These are phyloP conservation scores for Gossypioides kirkii DNA, from an alignment of 345 rosid genomes.

Conservation along the genomic window DNA sequence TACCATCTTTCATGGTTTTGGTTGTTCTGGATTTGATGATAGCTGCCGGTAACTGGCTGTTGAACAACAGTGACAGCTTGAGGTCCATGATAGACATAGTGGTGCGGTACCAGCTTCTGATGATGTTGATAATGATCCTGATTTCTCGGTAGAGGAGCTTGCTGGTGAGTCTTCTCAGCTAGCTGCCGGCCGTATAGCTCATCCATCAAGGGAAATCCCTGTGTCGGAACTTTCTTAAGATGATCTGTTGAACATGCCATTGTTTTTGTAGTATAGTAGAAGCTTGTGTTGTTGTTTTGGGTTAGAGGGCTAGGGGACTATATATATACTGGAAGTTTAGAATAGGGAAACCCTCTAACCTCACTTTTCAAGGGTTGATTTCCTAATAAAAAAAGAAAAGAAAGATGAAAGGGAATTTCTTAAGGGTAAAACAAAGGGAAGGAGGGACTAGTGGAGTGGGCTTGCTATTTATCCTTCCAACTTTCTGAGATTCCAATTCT, in stretches of 20 bases:
- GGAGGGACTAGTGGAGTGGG: not conserved
- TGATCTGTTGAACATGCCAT: conserved; percentile 5
- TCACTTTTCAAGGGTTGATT: not conserved
- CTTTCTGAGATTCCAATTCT: conserved; percentile 1
- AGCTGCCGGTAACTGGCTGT: not conserved
- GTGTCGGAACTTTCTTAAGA: not conserved
- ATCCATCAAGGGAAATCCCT: conserved; percentile 7
- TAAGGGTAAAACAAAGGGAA: not conserved
- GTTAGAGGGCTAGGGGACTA: not conserved
- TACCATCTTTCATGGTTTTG: not conserved
- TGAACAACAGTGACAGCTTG: conserved; percentile 13
- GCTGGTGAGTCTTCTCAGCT: not conserved
- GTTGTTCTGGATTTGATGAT: not conserved
- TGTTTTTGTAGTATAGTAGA: not conserved
- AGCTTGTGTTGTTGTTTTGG: not conserved
- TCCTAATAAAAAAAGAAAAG: not conserved
- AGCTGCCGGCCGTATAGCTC: not conserved
- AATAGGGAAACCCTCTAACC: not conserved
- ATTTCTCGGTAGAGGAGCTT: not conserved
- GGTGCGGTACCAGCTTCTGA: not conserved
- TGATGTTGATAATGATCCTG: not conserved
- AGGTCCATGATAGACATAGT: conserved; percentile 14
- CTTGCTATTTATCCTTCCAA: conserved; percentile 3
- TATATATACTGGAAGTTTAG: not conserved
- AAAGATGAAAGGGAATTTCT: not conserved